Base-by-base conservation (phyloP, 495 filamentous ascomycete genomes). In the Aspergillus panamensis region DNA sequence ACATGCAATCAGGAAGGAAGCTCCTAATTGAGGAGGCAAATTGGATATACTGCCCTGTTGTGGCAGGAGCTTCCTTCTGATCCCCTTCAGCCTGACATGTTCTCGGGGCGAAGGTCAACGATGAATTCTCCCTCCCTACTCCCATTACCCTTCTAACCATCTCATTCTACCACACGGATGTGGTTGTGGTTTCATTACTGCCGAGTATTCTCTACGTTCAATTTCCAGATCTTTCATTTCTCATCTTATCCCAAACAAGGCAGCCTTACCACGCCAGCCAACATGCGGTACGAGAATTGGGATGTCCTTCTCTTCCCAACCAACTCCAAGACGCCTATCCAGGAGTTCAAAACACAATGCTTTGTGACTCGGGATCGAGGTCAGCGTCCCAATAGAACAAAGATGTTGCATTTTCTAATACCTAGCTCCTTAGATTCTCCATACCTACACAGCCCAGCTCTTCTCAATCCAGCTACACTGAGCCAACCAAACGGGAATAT, bases 301-400 rank as follows among this genome's bases (percentile, higher is more conserved):
- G 91, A 95, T 66, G 80, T 93, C 51, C 84, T 95, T 49, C 76
- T 96, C 55, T 94, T 95, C 69, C 87, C 90, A 1, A 73, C 77
- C 43, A 71, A 71, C 31, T 79, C 73, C 52, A 82, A 81, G 59
- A 78, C 88, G 16, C 91, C 91, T 8, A 69, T 93, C 43, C 90
- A 92, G 67, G 91, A 96, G 68, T 96, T 94, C 82, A 88, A 86
- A 66, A 91, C 90, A 14, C 80, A 84, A 62, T 96, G 90, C 70
- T 88, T 86, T 70, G 87, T 88, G 16, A 81, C 86, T 37, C 83
- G 83, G 37, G 89, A 92, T 66, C 67, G 77, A 53, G 80, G 84
- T 82, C 68, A 65, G 79, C 56, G n/a, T 40, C 10, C n/a, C n/a
- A 20, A 20, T 40, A 39, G 6, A 8, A 0, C 9, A 12, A 12